A percentile compares a stretch with the other conserved stretches of the same genome.
phyloP scores from a whole-genome alignment of 2,329 filamentous ascomycete genomes.

The Alternaria sp. region DNA sequence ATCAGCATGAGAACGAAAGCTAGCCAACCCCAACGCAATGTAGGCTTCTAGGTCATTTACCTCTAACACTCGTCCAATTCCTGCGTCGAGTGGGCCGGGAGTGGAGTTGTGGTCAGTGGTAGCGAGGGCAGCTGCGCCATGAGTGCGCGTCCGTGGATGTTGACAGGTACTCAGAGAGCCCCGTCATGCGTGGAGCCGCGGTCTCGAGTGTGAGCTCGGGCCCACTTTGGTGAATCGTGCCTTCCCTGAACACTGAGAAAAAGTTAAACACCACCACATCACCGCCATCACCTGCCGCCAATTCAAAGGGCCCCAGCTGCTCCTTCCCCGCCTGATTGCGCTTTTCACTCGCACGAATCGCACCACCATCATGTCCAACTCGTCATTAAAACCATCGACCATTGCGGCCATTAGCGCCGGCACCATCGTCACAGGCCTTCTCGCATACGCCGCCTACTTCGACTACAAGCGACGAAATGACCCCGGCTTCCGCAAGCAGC shows the following conservation, averaged over 20 bases:
- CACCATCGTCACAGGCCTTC: constrained; percentile 63
- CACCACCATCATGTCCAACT: constrained; percentile 19
- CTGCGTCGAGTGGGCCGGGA: not conserved
- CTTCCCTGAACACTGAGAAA: constrained; percentile 22
- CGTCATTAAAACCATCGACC: constrained; percentile 51
- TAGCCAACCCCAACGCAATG: not conserved
- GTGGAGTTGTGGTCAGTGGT: not conserved
- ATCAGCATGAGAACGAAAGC: not conserved
- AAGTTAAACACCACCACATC: constrained; percentile 18
- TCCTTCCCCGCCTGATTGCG: not conserved
- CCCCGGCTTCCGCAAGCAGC: constrained; percentile 65
- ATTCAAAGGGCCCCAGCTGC: constrained; percentile 7
- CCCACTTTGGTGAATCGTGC: constrained; percentile 27
- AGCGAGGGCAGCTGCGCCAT: not conserved
- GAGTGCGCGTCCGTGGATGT: not conserved
- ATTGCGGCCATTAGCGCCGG: constrained; percentile 65
- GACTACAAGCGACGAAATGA: constrained; percentile 70
- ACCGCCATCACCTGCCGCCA: constrained; percentile 15
- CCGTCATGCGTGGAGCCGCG: constrained; percentile 13
- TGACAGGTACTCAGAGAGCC: constrained; percentile 13
- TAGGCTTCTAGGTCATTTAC: not conserved
- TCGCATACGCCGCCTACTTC: constrained; percentile 72
- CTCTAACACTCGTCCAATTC: not conserved
- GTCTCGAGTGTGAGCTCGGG: constrained; percentile 31
- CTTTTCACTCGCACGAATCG: constrained; percentile 5